These are phyloP conservation scores for Magnusiomyces magnusii DNA, from an alignment of 1,139 yeast genomes.

Conservation along the genomic window DNA sequence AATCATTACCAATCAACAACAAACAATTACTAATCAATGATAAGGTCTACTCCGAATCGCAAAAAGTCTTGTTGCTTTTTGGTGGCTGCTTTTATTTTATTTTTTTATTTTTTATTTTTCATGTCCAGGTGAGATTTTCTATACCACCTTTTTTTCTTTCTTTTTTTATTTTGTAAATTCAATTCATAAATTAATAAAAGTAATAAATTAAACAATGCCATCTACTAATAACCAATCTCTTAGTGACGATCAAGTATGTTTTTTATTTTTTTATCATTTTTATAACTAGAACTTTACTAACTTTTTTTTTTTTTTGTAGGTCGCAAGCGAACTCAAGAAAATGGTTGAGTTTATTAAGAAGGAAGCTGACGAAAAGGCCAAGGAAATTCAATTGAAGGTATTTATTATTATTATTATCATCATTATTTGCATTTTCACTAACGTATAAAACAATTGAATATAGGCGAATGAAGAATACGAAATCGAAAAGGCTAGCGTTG, in stretches of 20 bases:
- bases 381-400: slow-evolving; percentile 79
- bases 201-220: not conserved
- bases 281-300: too few relatives aligned
- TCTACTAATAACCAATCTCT: not conserved
- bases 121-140: too few relatives aligned
- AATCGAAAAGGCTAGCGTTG: slow-evolving; percentile 92
- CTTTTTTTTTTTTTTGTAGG: not conserved
- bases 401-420: slow-evolving; percentile 11
- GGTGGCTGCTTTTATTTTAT: not conserved
- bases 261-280: too few relatives aligned
- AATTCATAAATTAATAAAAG: too few relatives aligned
- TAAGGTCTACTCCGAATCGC: too few relatives aligned
- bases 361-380: slow-evolving; percentile 99
- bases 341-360: slow-evolving; percentile 98
- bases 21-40: not conserved
- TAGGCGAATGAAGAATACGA: slow-evolving; percentile 95
- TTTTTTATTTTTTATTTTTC: too few relatives aligned
- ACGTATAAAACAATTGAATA: not conserved
- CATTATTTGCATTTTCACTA: not conserved
- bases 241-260: slow-evolving; percentile 4
- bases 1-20: not conserved
- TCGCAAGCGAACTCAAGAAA: slow-evolving; percentile 84
- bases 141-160: not conserved
- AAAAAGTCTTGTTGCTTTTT: not conserved
- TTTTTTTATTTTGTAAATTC: too few relatives aligned